These are phyloP conservation scores for Coemansia furcata DNA, from an alignment of 192 early-diverging fungal species.

Conservation along the genomic window DNA sequence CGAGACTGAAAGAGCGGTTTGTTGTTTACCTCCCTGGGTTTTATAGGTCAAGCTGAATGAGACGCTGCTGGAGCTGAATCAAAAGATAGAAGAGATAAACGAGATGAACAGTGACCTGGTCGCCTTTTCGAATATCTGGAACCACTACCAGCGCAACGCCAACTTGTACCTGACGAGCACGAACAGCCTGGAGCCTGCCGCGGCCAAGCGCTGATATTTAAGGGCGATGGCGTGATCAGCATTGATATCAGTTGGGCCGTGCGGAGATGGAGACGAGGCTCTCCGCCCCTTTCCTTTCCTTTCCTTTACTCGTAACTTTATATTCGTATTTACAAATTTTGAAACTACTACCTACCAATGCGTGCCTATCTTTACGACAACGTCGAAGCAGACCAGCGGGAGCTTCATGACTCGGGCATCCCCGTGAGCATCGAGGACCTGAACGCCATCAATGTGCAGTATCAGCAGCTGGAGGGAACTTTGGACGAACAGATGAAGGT, in stretches of 20 bases:
- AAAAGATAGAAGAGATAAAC: constrained; percentile 53
- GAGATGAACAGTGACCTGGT: constrained; percentile 54
- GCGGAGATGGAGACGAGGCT: neutral
- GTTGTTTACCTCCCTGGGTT: neutral
- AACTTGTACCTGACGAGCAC: constrained; percentile 48
- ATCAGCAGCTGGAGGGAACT: constrained; percentile 60
- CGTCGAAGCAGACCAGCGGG: constrained; percentile 66
- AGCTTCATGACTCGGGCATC: constrained; percentile 70
- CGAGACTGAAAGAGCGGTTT: neutral
- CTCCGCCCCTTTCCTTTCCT: neutral
- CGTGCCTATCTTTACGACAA: constrained; percentile 79
- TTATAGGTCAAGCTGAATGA: constrained; percentile 48
- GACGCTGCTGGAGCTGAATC: constrained; percentile 47
- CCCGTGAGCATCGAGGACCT: constrained; percentile 69
- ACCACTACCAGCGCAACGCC: constrained; percentile 53
- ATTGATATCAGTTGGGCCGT: neutral
- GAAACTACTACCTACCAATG: constrained; percentile 46
- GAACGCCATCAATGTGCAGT: constrained; percentile 67
- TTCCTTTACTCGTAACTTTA: constrained; percentile 1
- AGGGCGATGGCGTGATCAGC: neutral
- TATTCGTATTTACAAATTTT: neutral
- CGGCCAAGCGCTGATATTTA: neutral
- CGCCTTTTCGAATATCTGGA: constrained; percentile 53
- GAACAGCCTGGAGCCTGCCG: constrained; percentile 31
- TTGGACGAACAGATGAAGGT: constrained; percentile 56